Evolutionary conservation across 129 eudicot species (phyloP), one percentile per base, ranked within the genome.

Genomic region (Centrapalus pauciflorus): DNA sequence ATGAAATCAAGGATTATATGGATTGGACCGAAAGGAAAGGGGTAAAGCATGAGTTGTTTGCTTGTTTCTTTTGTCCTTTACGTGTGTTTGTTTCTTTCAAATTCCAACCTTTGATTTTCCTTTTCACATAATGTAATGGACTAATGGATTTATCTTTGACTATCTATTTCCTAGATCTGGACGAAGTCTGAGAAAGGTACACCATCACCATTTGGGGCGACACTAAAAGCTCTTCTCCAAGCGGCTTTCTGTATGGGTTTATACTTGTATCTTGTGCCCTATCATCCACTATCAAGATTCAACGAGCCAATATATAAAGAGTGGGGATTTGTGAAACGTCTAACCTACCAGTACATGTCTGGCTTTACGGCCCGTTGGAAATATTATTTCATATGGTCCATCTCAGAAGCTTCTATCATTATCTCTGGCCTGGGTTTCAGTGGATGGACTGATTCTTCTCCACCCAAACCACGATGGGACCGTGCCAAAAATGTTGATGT

Each of bases 381-480:
- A 72, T 94, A 89, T 77, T 94, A 94, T 54, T 94, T 89, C 74
- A 89, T 89, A 58, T 94, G 99, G 99, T 89, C 96, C 32, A 84
- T 94, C 41, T 86, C 97, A 4, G 97, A 94, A 82, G 90, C 95
- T 71, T 82, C 99, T 48, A 78, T 86, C 14, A 77, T 86, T n/a
- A 77, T 89, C 50, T 89, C 85, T 19, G 99, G 99, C 40, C 75
- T 94, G 71, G 99, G 99, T 35, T 94, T 89, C 62, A 86, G 90
- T 84, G 99, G 99, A 9, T 94, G 99, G 97, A 89, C 83, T 17
- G 76, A 89, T 57, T 84, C 90, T 46, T 74, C 83, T 80, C 85
- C 90, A 37, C 90, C 95, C 62, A 84, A 78, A 74, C 76, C 99
- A 16, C 55, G 17, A 5, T 94, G 95, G 97, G 99, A 89, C 73